phyloP scores from a whole-genome alignment of 352 stramenopile species.

The Globisporangium recalcitrans region DNA sequence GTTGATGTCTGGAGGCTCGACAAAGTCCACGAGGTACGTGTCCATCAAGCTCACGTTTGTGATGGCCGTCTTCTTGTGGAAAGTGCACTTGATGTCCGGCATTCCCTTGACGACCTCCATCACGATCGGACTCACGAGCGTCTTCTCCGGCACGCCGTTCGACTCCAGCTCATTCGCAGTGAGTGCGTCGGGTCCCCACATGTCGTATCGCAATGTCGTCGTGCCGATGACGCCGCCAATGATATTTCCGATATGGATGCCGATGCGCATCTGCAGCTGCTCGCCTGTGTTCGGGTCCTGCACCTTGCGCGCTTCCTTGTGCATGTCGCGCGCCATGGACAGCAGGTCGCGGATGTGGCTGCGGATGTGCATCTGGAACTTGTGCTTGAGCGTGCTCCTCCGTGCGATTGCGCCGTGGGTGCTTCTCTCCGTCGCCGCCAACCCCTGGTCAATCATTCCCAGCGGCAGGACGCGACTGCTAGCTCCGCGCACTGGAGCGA shows the following conservation, averaged over 20 bases:
- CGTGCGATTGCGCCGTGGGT: conserved; percentile 20
- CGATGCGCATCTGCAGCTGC: conserved; percentile 82
- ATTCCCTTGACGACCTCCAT: conserved; percentile 83
- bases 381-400: conserved; percentile 72
- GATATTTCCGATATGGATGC: conserved; percentile 86
- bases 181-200: conserved; percentile 81
- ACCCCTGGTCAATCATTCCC: conserved; percentile 15
- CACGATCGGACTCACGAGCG: conserved; percentile 72
- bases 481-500: conserved; percentile 11
- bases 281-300: conserved; percentile 82
- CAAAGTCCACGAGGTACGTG: conserved; percentile 79
- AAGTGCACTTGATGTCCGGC: conserved; percentile 77
- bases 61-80: conserved; percentile 78
- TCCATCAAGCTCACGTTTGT: conserved; percentile 82
- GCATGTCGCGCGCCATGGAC: conserved; percentile 82
- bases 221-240: conserved; percentile 86
- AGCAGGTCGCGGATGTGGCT: conserved; percentile 78
- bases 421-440: conserved; percentile 16
- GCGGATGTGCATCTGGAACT: conserved; percentile 77
- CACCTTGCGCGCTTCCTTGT: conserved; percentile 81
- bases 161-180: conserved; percentile 86
- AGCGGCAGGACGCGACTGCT: conserved; percentile 56
- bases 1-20: conserved; percentile 32
- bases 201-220: conserved; percentile 84
- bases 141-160: conserved; percentile 76